Percentiles rank a stretch among this genome's conserved stretches.
Conservation (phyloP, 768 basidiomycete genomes). For the Tulasnella sp. region DNA sequence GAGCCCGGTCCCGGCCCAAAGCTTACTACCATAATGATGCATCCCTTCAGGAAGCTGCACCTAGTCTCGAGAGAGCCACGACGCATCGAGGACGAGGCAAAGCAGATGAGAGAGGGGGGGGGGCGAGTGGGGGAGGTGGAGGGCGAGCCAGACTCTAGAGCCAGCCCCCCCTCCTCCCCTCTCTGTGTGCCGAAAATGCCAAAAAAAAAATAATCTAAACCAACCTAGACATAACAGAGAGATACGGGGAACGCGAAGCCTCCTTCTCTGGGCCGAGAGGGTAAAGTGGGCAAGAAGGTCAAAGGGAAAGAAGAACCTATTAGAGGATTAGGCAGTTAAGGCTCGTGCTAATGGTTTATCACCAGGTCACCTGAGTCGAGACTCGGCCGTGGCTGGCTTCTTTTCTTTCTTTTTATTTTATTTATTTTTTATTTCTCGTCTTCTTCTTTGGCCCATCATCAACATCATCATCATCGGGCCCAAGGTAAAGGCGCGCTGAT, state of each 20-base stretch:
- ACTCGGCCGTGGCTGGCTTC: background rate
- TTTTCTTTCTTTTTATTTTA: no score
- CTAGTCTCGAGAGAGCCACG: background rate
- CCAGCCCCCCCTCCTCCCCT: no score
- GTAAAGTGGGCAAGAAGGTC: background rate
- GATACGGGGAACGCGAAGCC: background rate
- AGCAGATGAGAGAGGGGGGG: no score
- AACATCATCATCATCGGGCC: background rate
- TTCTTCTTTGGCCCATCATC: background rate
- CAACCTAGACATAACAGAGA: background rate
- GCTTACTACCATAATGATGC: background rate
- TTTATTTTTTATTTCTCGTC: no score
- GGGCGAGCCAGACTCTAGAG: no score
- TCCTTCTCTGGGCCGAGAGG: background rate
- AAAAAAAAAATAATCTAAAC: background rate
- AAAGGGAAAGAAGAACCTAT: background rate
- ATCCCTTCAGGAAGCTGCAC: background rate
- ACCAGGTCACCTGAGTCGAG: slow-evolving; percentile 11
- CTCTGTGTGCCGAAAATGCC: slow-evolving; percentile 1
- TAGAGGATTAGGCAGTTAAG: slow-evolving; percentile 1
- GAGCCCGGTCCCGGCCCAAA: background rate
- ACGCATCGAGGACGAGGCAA: background rate
- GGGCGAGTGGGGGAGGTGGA: no score
- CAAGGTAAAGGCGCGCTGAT: no score
- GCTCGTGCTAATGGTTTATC: background rate